phyloP scores from a whole-genome alignment of 306 rosid species.

The Quercus gilva region DNA sequence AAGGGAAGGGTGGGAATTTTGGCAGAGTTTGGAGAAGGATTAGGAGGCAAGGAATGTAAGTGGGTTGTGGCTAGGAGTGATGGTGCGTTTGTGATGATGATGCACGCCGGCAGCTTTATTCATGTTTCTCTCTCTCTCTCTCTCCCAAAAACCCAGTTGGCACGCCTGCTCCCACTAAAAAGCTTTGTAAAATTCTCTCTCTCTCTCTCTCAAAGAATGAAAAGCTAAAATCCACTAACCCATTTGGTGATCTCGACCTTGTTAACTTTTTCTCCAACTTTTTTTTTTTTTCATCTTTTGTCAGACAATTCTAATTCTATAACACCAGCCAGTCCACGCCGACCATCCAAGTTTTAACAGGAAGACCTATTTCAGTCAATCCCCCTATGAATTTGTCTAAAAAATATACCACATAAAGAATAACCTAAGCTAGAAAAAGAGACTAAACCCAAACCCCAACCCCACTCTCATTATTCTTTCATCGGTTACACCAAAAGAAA shows the following conservation, averaged over 20 bases:
- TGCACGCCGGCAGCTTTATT: conserved; percentile 98
- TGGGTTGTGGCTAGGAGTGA: conserved; percentile 39
- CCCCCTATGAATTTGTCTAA: neutral
- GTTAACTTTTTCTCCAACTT: conserved; percentile 54
- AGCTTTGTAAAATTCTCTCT: conserved; percentile 9
- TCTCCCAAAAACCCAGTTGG: conserved; percentile 48
- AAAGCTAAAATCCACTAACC: conserved; percentile 77
- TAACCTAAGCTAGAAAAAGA: conserved; percentile 28
- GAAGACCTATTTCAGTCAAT: conserved; percentile 27
- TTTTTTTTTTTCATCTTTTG: conserved; percentile 64
- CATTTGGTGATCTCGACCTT: conserved; percentile 51
- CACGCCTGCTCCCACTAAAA: conserved; percentile 94
- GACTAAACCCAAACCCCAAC: conserved; percentile 14
- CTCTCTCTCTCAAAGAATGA: conserved; percentile 30
- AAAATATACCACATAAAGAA: conserved; percentile 12
- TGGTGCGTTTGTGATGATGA: conserved; percentile 74
- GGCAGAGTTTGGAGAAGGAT: conserved; percentile 70
- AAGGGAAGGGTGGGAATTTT: conserved; percentile 39
- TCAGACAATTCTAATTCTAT: conserved; percentile 64
- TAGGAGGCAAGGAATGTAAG: conserved; percentile 67
- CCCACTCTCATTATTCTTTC: conserved; percentile 38
- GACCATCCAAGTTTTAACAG: conserved; percentile 17
- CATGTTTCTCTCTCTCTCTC: conserved; percentile 29
- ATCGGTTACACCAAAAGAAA: conserved; percentile 45
- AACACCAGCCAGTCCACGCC: conserved; percentile 43